Evolutionary conservation across 2,329 filamentous ascomycete species (phyloP).

Genomic region (Tolypocladium inflatum): DNA sequence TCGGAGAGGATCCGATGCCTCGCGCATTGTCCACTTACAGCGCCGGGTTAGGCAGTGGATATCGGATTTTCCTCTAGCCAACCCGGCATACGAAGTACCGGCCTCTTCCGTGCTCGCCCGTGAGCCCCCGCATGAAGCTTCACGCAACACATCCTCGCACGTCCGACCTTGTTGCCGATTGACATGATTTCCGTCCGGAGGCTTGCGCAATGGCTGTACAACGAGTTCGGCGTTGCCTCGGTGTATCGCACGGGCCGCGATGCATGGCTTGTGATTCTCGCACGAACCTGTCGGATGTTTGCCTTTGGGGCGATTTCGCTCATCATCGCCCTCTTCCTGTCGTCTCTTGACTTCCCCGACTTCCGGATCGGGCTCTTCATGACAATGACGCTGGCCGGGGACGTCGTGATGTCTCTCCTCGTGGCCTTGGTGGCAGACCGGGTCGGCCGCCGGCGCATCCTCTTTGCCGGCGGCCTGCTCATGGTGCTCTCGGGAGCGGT

Average conservation of each 20-base stretch:
- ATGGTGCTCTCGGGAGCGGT: constrained; percentile 47
- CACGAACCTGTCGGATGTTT: constrained; percentile 46
- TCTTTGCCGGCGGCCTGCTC: constrained; percentile 40
- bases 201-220: constrained; percentile 20
- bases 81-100: no score
- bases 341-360: constrained; percentile 44
- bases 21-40: background rate
- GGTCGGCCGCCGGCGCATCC: constrained; percentile 44
- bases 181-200: background rate
- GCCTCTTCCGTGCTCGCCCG: background rate
- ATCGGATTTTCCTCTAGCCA: background rate
- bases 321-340: constrained; percentile 52
- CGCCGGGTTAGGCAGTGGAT: background rate
- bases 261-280: constrained; percentile 44
- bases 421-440: constrained; percentile 50
- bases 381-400: constrained; percentile 52
- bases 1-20: background rate
- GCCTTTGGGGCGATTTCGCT: constrained; percentile 54
- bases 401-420: constrained; percentile 47
- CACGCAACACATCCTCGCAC: background rate
- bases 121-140: background rate
- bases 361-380: constrained; percentile 54
- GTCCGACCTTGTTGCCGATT: background rate
- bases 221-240: constrained; percentile 38
- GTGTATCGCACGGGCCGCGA: constrained; percentile 36